phyloP scores from a whole-genome alignment of 257 asterid genomes.

The Solanum etuberosum region DNA sequence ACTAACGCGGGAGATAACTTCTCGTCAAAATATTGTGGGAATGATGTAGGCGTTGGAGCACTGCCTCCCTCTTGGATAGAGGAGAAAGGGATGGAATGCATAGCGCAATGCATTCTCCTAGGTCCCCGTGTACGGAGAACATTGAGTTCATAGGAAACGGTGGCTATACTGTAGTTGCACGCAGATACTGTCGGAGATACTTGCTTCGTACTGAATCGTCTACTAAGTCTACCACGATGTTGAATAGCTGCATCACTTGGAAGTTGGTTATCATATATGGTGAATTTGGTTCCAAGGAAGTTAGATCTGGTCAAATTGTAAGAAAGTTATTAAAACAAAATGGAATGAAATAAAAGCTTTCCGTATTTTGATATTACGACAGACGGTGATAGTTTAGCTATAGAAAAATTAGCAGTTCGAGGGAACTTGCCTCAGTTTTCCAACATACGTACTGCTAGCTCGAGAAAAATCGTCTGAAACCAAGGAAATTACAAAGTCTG shows the following conservation, averaged over 20 bases:
- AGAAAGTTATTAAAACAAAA: neutral
- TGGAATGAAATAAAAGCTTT: neutral
- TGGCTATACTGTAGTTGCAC: slow-evolving; percentile 7
- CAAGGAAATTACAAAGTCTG: slow-evolving; percentile 72
- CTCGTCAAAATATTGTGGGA: neutral
- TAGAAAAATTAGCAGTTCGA: neutral
- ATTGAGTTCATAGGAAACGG: slow-evolving; percentile 9
- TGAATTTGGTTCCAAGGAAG: slow-evolving; percentile 17
- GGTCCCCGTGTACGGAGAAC: slow-evolving; percentile 17
- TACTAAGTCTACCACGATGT: slow-evolving; percentile 3
- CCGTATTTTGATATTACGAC: neutral
- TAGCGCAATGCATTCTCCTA: slow-evolving; percentile 10
- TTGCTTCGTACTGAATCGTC: slow-evolving; percentile 6
- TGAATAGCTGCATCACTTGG: slow-evolving; percentile 1
- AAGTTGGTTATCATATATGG: slow-evolving; percentile 10
- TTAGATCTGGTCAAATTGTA: slow-evolving; percentile 7
- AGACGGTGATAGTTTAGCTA: neutral
- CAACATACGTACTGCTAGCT: slow-evolving; percentile 81
- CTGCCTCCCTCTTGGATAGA: slow-evolving; percentile 8
- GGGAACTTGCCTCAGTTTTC: slow-evolving; percentile 55
- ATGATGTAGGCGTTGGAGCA: slow-evolving; percentile 8
- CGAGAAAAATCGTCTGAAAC: slow-evolving; percentile 79
- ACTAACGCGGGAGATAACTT: neutral
- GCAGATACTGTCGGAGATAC: slow-evolving; percentile 10
- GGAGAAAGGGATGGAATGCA: slow-evolving; percentile 11